A percentile compares a stretch with the other conserved stretches of the same genome.
These are phyloP conservation scores for Lignosus rhinocerotis DNA, from an alignment of 1,284 basidiomycete genomes.

Conservation along the genomic window DNA sequence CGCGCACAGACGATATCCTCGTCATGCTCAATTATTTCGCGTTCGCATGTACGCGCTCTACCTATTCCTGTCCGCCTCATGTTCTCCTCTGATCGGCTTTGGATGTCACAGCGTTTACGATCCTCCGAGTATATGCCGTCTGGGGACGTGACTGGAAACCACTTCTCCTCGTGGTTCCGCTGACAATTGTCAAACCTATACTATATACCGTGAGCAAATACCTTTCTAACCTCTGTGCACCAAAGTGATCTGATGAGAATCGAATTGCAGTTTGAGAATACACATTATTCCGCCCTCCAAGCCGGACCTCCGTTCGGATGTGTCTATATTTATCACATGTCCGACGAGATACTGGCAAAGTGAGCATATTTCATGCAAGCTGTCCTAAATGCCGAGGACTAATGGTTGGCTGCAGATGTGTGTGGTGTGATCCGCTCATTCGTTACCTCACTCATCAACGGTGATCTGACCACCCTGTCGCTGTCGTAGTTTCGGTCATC, in stretches of 20 bases:
- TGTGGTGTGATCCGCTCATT: neutral
- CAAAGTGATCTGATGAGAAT: neutral
- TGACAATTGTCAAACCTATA: slow-evolving; percentile 2
- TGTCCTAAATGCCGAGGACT: neutral
- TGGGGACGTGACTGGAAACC: slow-evolving; percentile 17
- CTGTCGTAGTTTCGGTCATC: neutral
- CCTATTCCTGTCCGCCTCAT: neutral
- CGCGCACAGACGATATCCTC: slow-evolving; percentile 3
- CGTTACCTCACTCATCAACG: neutral
- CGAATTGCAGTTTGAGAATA: neutral
- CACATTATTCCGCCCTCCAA: neutral
- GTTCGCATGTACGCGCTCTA: neutral
- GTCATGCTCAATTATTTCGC: slow-evolving; percentile 3
- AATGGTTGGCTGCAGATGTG: neutral
- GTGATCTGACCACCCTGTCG: neutral
- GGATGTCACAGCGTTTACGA: slow-evolving; percentile 3
- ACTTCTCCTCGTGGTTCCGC: neutral
- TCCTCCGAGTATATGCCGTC: slow-evolving; percentile 10
- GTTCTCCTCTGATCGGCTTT: neutral
- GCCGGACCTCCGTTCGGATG: slow-evolving; percentile 2
- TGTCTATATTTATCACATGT: neutral
- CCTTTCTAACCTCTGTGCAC: neutral
- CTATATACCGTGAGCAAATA: neutral
- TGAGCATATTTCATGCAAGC: neutral
- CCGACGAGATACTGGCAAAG: neutral